Percentiles rank a stretch among this genome's conserved stretches.
Conservation (phyloP, 257 asterid species). For the Craterostigma plantagineum region DNA sequence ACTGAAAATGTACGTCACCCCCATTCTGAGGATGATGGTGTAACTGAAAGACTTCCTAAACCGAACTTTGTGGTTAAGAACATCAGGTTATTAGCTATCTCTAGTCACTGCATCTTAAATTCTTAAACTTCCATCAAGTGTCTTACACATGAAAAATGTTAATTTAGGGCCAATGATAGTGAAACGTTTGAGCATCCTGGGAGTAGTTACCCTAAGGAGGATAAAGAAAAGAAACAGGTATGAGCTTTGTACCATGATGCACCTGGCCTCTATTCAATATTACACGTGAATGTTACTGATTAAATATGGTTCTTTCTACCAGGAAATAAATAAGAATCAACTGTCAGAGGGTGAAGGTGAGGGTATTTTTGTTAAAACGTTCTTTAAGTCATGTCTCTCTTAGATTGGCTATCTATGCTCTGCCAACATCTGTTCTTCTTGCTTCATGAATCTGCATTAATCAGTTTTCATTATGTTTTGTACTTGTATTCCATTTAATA, state of each 20-base stretch:
- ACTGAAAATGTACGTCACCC: slow-evolving; percentile 23
- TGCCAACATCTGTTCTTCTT: neutral
- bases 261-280: slow-evolving; percentile 6
- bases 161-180: slow-evolving; percentile 32
- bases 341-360: slow-evolving; percentile 53
- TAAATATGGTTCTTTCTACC: slow-evolving; percentile 11
- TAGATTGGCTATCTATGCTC: too few species aligned
- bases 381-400: too few species aligned
- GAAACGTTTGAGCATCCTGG: slow-evolving; percentile 26
- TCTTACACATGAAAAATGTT: slow-evolving; percentile 9
- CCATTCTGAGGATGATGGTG: slow-evolving; percentile 25
- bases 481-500: neutral
- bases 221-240: slow-evolving; percentile 30
- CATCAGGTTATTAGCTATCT: neutral
- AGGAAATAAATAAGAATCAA: slow-evolving; percentile 30
- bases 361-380: slow-evolving; percentile 8
- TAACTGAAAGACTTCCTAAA: slow-evolving; percentile 27
- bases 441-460: neutral
- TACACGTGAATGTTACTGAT: neutral
- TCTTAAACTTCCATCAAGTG: neutral
- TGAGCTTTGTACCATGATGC: slow-evolving; percentile 13
- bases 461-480: neutral
- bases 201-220: slow-evolving; percentile 22
- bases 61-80: slow-evolving; percentile 16
- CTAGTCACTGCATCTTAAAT: neutral